A percentile compares a stretch with the other conserved stretches of the same genome.
Evolutionary conservation across 78 protist species (phyloP).

Genomic region (Diacronema lutheri): DNA sequence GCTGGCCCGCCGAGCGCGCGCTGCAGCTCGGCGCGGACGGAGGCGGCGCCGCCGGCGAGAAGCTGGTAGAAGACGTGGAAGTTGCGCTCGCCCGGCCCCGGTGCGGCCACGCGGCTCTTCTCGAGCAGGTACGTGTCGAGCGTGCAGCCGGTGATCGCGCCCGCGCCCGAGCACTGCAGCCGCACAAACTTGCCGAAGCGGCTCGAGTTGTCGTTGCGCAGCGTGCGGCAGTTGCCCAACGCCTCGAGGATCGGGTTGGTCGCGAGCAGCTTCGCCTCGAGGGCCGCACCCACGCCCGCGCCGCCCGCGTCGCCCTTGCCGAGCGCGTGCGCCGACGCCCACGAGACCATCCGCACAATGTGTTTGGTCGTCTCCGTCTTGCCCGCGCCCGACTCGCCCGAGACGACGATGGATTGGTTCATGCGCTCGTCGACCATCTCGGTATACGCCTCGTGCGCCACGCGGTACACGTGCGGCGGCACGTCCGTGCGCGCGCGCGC

Average conservation of each 20-base stretch:
- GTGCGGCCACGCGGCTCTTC: conserved; percentile 79
- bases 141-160: conserved; percentile 21
- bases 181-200: not conserved
- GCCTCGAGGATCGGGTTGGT: conserved; percentile 86
- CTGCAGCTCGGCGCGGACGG: no score
- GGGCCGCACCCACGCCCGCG: not conserved
- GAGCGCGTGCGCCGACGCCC: no score
- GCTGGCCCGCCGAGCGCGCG: no score
- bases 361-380: conserved; percentile 45
- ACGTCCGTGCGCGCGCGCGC: not conserved
- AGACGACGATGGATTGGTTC: conserved; percentile 51
- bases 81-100: conserved; percentile 74
- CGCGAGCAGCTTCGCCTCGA: conserved; percentile 34
- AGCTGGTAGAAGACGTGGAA: conserved; percentile 84
- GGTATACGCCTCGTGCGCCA: conserved; percentile 60
- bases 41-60: no score
- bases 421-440: not conserved
- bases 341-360: not conserved
- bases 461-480: conserved; percentile 69
- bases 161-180: not conserved
- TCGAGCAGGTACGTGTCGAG: conserved; percentile 63
- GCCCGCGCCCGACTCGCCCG: conserved; percentile 80
- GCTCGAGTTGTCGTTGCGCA: conserved; percentile 76
- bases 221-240: conserved; percentile 89
- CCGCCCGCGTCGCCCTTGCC: not conserved